phyloP scores from a whole-genome alignment of 192 early-diverging fungal genomes.

The Backusella macrospora region DNA sequence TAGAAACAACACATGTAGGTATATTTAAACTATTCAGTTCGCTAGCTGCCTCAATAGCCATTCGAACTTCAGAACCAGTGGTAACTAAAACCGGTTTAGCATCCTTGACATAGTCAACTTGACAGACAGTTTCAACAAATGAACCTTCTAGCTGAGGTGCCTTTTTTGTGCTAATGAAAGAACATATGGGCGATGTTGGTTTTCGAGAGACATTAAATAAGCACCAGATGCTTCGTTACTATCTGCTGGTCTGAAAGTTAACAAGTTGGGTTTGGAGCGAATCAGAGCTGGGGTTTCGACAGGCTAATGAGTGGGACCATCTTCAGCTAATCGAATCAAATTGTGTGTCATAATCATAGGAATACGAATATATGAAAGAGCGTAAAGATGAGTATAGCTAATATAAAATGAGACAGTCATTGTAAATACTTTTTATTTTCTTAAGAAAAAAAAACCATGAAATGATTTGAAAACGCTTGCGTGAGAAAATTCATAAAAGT shows the following conservation, averaged over 20 bases:
- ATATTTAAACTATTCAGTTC: slow-evolving; percentile 58
- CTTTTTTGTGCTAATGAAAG: slow-evolving; percentile 88
- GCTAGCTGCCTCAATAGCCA: slow-evolving; percentile 87
- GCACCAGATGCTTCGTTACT: slow-evolving; percentile 91
- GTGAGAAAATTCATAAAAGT: slow-evolving; percentile 92
- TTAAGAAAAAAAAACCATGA: background rate
- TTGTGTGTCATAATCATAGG: slow-evolving; percentile 98
- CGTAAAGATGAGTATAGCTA: slow-evolving; percentile 66
- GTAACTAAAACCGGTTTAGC: slow-evolving; percentile 72
- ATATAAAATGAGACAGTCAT: slow-evolving; percentile 44
- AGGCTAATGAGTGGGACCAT: slow-evolving; percentile 98
- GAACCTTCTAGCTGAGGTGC: slow-evolving; percentile 87
- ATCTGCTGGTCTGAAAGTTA: slow-evolving; percentile 89
- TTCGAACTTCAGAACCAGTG: slow-evolving; percentile 90
- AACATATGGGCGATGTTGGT: slow-evolving; percentile 72
- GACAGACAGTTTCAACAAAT: slow-evolving; percentile 73
- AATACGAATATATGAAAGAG: slow-evolving; percentile 85
- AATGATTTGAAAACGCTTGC: slow-evolving; percentile 9
- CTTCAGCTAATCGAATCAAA: slow-evolving; percentile 96
- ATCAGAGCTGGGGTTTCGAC: slow-evolving; percentile 88
- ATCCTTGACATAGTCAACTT: slow-evolving; percentile 78
- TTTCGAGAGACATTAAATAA: slow-evolving; percentile 78
- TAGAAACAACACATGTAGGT: slow-evolving; percentile 84
- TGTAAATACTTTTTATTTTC: no score
- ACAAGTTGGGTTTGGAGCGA: slow-evolving; percentile 87